Conservation (phyloP, 371 early-diverging fungal species). For the Basidiobolus heterosporus region DNA sequence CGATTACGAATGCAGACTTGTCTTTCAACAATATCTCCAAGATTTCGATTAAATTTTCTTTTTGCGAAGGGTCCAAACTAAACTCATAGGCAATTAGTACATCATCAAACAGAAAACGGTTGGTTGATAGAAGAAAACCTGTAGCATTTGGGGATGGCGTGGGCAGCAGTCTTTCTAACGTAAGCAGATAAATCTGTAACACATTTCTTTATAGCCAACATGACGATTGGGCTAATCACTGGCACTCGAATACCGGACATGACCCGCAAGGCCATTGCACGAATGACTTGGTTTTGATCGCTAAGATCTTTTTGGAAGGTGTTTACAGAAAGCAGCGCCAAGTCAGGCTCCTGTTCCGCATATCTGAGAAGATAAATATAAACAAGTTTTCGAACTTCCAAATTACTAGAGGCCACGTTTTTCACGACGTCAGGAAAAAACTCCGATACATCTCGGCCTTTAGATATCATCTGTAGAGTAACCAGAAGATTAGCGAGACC, state of each 20-base stretch:
- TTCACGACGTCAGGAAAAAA: constrained; percentile 92
- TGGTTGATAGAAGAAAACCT: constrained; percentile 21
- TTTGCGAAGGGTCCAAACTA: constrained; percentile 62
- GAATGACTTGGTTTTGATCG: constrained; percentile 80
- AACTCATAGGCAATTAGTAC: not conserved
- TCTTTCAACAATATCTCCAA: constrained; percentile 65
- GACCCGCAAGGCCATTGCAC: constrained; percentile 87
- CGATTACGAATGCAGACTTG: constrained; percentile 70
- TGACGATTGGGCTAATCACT: constrained; percentile 73
- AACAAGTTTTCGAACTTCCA: constrained; percentile 83
- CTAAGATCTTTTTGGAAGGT: constrained; percentile 89
- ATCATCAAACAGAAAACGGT: not conserved
- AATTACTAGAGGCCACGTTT: constrained; percentile 78
- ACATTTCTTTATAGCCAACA: constrained; percentile 75
- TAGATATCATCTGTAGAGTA: constrained; percentile 57
- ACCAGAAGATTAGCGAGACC: not conserved
- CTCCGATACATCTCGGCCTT: constrained; percentile 80
- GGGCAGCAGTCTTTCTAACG: constrained; percentile 84
- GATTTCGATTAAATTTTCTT: constrained; percentile 56
- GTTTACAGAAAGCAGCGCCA: constrained; percentile 84
- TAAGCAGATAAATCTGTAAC: constrained; percentile 74
- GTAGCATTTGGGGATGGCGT: constrained; percentile 75
- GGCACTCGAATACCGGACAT: constrained; percentile 87
- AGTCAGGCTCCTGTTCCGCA: constrained; percentile 87
- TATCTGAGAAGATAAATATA: constrained; percentile 86